These are phyloP conservation scores for Metrosideros polymorpha DNA, from an alignment of 441 rosid species.

Conservation along the genomic window DNA sequence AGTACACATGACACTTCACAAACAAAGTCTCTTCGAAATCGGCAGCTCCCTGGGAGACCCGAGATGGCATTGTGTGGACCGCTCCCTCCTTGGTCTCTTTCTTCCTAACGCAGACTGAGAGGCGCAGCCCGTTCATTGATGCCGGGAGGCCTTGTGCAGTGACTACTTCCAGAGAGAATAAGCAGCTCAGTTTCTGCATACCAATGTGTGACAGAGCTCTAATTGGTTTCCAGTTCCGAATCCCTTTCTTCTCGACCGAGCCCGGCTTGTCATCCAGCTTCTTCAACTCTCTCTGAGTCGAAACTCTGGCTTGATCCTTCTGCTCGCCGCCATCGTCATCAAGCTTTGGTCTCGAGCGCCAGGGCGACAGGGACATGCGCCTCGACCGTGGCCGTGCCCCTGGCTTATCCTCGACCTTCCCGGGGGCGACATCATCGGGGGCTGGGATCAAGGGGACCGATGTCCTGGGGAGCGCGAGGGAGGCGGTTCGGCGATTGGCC, in stretches of 20 bases:
- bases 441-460: conserved; percentile 34
- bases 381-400: conserved; percentile 32
- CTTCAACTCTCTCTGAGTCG: conserved; percentile 2
- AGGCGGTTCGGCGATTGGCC: conserved; percentile 22
- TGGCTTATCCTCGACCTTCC: conserved; percentile 17
- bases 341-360: conserved; percentile 70
- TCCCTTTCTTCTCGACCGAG: conserved; percentile 49
- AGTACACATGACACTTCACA: conserved; percentile 69
- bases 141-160: conserved; percentile 73
- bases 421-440: conserved; percentile 20
- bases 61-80: conserved; percentile 83
- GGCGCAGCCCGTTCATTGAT: conserved; percentile 90
- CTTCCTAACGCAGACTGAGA: conserved; percentile 76
- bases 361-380: conserved; percentile 84
- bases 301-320: conserved; percentile 6
- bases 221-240: conserved; percentile 93
- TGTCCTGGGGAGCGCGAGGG: conserved; percentile 20
- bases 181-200: conserved; percentile 80
- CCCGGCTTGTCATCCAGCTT: conserved; percentile 22
- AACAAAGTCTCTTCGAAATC: conserved; percentile 92
- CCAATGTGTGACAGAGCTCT: conserved; percentile 69
- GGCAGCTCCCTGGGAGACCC: conserved; percentile 80
- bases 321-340: conserved; percentile 21
- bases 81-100: conserved; percentile 77
- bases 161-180: conserved; percentile 84